Percentiles rank a stretch among this genome's conserved stretches.
phyloP scores from a whole-genome alignment of 2,329 filamentous ascomycete species.

The Phaeomoniella chlamydospora region DNA sequence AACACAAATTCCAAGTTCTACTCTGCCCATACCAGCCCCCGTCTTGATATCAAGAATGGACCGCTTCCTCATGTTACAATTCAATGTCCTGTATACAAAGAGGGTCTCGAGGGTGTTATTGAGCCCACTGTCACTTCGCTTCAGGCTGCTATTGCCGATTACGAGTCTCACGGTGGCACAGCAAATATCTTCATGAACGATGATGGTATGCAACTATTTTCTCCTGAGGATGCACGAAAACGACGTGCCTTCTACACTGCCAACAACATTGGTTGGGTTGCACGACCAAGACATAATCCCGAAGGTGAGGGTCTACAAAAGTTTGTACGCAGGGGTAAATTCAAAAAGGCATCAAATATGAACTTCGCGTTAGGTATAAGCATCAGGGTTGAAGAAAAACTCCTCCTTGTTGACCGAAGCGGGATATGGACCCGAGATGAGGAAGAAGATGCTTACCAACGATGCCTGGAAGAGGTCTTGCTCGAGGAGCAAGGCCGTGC shows the following conservation, averaged over 20 bases:
- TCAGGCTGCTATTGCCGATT: conserved; percentile 41
- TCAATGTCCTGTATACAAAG: conserved; percentile 77
- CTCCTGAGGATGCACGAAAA: conserved; percentile 22
- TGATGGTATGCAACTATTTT: conserved; percentile 19
- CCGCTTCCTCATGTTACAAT: conserved; percentile 46
- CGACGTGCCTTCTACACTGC: conserved; percentile 32
- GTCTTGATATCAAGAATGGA: conserved; percentile 6
- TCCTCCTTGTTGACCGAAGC: conserved; percentile 23
- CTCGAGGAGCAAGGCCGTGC: conserved; percentile 29
- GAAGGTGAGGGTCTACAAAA: conserved; percentile 1
- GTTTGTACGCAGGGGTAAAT: conserved; percentile 39
- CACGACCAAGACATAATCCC: conserved; percentile 28
- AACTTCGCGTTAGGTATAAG: conserved; percentile 52
- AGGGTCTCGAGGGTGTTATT: conserved; percentile 56
- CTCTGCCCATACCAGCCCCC: conserved; percentile 13
- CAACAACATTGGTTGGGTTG: conserved; percentile 32
- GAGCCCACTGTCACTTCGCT: conserved; percentile 38
- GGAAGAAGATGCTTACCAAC: conserved; percentile 23
- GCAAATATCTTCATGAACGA: conserved; percentile 18
- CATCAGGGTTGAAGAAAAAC: conserved; percentile 44
- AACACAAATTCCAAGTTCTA: conserved; percentile 31
- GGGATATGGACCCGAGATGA: conserved; percentile 16
- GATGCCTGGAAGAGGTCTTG: conserved; percentile 23
- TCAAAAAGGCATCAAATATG: conserved; percentile 64
- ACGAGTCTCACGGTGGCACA: conserved; percentile 31